These are phyloP conservation scores for Aspergillus brunneoviolaceus DNA, from an alignment of 2,329 filamentous ascomycete species.

Conservation along the genomic window DNA sequence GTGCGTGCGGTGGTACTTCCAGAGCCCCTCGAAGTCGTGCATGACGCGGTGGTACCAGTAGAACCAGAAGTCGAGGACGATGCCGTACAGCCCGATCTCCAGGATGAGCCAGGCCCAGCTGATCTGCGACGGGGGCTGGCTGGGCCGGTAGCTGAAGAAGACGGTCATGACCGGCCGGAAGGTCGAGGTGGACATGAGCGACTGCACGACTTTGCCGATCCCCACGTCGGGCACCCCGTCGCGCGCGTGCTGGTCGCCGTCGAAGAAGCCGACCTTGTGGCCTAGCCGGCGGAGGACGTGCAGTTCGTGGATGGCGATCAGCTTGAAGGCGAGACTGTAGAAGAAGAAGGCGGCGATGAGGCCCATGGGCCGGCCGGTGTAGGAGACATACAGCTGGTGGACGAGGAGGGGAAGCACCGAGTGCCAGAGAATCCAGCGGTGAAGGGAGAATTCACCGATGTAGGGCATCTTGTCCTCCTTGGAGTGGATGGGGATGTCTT, in stretches of 20 bases:
- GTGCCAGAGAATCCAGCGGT: conserved; percentile 44
- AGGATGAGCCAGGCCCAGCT: conserved; percentile 40
- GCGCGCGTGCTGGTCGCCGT: conserved; percentile 47
- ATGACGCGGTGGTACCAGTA: conserved; percentile 44
- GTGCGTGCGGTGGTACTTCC: conserved; percentile 49
- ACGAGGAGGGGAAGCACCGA: conserved; percentile 38
- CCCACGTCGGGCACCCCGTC: conserved; percentile 46
- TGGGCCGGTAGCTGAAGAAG: conserved; percentile 30
- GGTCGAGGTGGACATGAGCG: conserved; percentile 35
- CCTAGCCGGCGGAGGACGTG: conserved; percentile 41
- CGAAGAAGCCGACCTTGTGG: conserved; percentile 43
- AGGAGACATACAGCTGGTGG: conserved; percentile 37
- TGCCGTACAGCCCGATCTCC: conserved; percentile 43
- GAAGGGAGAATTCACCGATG: conserved; percentile 36
- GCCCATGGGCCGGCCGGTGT: conserved; percentile 32
- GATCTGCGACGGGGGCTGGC: conserved; percentile 24
- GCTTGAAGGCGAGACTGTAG: conserved; percentile 43
- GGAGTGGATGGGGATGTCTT: conserved; percentile 38
- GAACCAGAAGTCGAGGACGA: conserved; percentile 47
- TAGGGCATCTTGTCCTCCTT: conserved; percentile 47
- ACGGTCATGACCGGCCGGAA: conserved; percentile 37
- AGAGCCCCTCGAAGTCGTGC: conserved; percentile 43
- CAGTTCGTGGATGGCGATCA: conserved; percentile 43
- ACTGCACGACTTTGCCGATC: conserved; percentile 34
- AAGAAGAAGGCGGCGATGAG: conserved; percentile 34